These are phyloP conservation scores for Candida hispaniensis DNA, from an alignment of 805 yeast species.

Conservation along the genomic window DNA sequence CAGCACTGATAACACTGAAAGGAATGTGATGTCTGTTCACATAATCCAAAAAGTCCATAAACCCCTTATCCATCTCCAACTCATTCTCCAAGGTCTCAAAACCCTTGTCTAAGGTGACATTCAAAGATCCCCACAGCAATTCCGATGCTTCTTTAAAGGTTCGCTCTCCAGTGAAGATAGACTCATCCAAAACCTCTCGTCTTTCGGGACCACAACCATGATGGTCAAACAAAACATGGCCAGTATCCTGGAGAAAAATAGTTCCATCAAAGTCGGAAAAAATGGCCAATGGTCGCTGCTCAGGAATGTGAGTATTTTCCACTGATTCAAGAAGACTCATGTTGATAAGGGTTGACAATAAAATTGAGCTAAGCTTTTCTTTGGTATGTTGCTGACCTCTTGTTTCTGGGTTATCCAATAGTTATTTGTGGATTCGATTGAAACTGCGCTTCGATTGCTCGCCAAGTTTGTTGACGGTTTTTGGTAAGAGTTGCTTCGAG, in stretches of 20 bases:
- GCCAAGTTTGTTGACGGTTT: too few species aligned
- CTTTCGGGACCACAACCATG: slow-evolving; percentile 34
- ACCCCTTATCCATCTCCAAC: slow-evolving; percentile 34
- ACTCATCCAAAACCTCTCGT: slow-evolving; percentile 30
- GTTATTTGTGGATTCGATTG: too few species aligned
- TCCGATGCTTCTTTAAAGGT: slow-evolving; percentile 35
- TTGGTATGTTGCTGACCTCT: too few species aligned
- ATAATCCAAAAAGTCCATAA: slow-evolving; percentile 31
- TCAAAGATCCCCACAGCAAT: slow-evolving; percentile 35
- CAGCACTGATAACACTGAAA: slow-evolving; percentile 36
- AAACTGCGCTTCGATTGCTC: too few species aligned
- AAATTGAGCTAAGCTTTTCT: background rate
- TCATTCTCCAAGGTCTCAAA: slow-evolving; percentile 28
- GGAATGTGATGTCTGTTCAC: slow-evolving; percentile 31
- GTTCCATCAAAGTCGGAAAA: slow-evolving; percentile 37
- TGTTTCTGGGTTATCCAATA: too few species aligned
- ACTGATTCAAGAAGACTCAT: slow-evolving; percentile 10
- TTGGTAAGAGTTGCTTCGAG: too few species aligned
- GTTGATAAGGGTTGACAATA: slow-evolving; percentile 1
- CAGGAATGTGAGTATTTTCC: slow-evolving; percentile 15
- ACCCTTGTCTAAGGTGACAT: slow-evolving; percentile 33
- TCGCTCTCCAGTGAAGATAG: slow-evolving; percentile 31
- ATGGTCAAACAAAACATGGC: slow-evolving; percentile 36
- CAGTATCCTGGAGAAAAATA: slow-evolving; percentile 37
- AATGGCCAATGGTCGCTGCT: slow-evolving; percentile 19